Evolutionary conservation across 108 stramenopile species (phyloP), one percentile per base, ranked within the genome.

Genomic region (Fistulifera solaris): DNA sequence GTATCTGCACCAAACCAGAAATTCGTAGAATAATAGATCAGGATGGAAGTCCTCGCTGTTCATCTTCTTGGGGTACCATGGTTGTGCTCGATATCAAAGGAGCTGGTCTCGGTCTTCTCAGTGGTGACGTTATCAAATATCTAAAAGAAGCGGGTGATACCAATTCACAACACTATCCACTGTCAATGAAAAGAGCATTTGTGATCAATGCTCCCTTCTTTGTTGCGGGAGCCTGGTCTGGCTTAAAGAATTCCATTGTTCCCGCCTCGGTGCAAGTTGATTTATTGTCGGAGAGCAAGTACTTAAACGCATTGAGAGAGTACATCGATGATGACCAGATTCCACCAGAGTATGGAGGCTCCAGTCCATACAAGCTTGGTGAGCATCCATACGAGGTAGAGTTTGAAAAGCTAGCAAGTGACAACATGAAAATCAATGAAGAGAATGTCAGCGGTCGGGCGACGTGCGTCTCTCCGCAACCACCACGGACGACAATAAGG

Each of bases 81-180:
- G 80, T 82, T 27, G 76, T 82, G 7, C 72, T 82, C 73, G 80
- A 82, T 52, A 62, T 82, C 25, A 48, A 56, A 39, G 76, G 80
- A 0, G 72, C 56, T 25, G 58, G 71, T 3, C 51, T 77, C 11
- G 28, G 67, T 15, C 31, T 57, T 12, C 59, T 82, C 18, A 75
- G 74, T 40, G 65, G 68, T 19, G 80, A 82, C 53, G 76, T 82
- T 17, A 45, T 82, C 44, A 50, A 47, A 44, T 82, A 82, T 46
- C 52, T 82, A 24, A 72, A 71, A 39, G 48, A 58, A 18, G 76
- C 76, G 13, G 80, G 80, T 15, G 76, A 75, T 12, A 65, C 72
- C 40, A 82, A 78, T 59, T 58, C 73, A 0, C 7, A 39, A 14
- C 73, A 82, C 52, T 82, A 78, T 60, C 76, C 80, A 23, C 48